Base-by-base conservation (phyloP, 208 protist species). In the Jaenimonas drosophilae region DNA sequence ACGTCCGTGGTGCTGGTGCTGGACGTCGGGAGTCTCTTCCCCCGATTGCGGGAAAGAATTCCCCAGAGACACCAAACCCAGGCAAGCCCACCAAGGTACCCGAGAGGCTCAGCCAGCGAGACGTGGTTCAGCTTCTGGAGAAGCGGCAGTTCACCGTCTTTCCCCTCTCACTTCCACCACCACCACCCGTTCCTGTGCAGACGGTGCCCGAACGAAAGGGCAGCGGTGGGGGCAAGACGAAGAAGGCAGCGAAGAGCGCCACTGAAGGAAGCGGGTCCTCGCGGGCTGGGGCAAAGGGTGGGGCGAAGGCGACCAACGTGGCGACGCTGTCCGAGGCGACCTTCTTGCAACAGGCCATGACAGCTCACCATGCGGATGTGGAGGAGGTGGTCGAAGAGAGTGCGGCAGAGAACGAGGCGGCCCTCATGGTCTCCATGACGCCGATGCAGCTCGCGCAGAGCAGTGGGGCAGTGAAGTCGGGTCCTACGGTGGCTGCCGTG, bases 401-500 rank as follows among this genome's bases (percentile, higher is more conserved):
- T 5, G 31, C 30, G 17, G 58, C 64, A 9, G 34, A 50, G 30
- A 61, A 75, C 42, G 61, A 72, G 19, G 59, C 64, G 0, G 75
- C 80, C 11, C 50, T 89, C 28, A 58, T 85, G 14, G 32, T 89
- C n/a, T 54, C 72, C 28, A 61, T 85, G 54, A 89, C 75, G 4
- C 80, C 76, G 1, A 89, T 89, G 80, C 60, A 72, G 53, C 62
- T 89, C 17, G 68, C 66, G 1, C 42, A 54, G 1, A 33, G 28
- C n/a, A 48, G 29, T 27, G 49, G 58, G 38, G 42, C 19, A 31
- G 47, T 65, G 3, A 44, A 20, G 6, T 38, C 40, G 23, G 14
- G 31, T 12, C 21, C 5, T 17, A 24, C 24, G 49, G 19, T 19
- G 28, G 23, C 26, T 38, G 9, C 25, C n/a, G n/a, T n/a, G n/a